phyloP scores from a whole-genome alignment of 768 basidiomycete species.

The Boletellus sp. region DNA sequence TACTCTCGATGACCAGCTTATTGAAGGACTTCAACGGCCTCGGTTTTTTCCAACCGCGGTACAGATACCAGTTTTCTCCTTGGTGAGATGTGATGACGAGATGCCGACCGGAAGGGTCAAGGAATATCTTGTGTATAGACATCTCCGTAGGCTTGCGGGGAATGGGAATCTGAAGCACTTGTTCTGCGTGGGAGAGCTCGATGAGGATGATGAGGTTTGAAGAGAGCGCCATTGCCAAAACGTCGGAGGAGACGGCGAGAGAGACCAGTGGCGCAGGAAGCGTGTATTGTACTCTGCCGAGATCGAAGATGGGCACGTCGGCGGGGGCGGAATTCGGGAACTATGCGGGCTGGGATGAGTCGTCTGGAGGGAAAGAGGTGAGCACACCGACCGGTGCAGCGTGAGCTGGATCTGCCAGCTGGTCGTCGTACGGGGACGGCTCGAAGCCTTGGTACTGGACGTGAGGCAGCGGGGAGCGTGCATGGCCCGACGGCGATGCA shows the following conservation, averaged over 20 bases:
- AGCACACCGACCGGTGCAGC: constrained; percentile 18
- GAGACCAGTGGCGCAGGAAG: constrained; percentile 81
- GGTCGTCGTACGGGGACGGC: constrained; percentile 54
- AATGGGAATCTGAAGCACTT: constrained; percentile 77
- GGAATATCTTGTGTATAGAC: constrained; percentile 77
- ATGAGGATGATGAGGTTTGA: constrained; percentile 82
- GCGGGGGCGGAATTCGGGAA: constrained; percentile 31
- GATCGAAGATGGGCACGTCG: constrained; percentile 66
- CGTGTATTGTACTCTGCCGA: constrained; percentile 85
- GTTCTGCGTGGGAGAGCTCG: constrained; percentile 83
- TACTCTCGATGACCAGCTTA: constrained; percentile 81
- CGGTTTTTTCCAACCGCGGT: constrained; percentile 76
- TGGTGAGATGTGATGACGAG: constrained; percentile 80
- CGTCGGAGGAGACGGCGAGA: constrained; percentile 81
- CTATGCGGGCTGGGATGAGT: constrained; percentile 28
- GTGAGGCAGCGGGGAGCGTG: constrained; percentile 44
- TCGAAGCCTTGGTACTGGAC: constrained; percentile 90
- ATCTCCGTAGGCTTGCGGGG: constrained; percentile 73
- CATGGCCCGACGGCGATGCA: constrained; percentile 47
- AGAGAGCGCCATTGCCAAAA: constrained; percentile 78
- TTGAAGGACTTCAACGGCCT: constrained; percentile 72
- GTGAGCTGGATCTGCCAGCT: constrained; percentile 44
- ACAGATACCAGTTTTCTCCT: constrained; percentile 94
- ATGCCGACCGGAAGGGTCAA: constrained; percentile 92
- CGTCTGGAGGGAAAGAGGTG: not conserved